A percentile compares a stretch with the other conserved stretches of the same genome.
Conservation (phyloP, 768 basidiomycete genomes). For the Xerocomus spinulosus region DNA sequence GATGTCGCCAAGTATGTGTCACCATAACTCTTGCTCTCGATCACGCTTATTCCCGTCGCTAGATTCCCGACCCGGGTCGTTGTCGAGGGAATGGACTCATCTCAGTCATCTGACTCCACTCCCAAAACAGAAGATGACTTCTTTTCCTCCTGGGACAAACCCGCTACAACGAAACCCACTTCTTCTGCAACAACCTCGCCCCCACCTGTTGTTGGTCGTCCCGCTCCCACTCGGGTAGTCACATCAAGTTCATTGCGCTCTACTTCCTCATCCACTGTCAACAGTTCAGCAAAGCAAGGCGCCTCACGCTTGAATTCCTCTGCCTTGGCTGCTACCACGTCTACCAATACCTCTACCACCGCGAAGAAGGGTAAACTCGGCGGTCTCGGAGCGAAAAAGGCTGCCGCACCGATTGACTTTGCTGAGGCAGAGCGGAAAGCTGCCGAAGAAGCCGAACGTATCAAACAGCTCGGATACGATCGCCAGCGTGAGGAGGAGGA, state of each 20-base stretch:
- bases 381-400: slow-evolving; percentile 82
- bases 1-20: slow-evolving; percentile 60
- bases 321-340: slow-evolving; percentile 28
- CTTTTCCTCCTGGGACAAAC: slow-evolving; percentile 96
- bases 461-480: slow-evolving; percentile 91
- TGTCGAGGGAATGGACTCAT: slow-evolving; percentile 73
- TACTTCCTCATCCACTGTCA: slow-evolving; percentile 30
- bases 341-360: slow-evolving; percentile 29
- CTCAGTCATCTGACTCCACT: slow-evolving; percentile 36
- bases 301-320: slow-evolving; percentile 42
- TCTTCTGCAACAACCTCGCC: slow-evolving; percentile 47
- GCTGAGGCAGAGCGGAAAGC: slow-evolving; percentile 92
- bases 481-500: slow-evolving; percentile 80
- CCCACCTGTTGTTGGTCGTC: slow-evolving; percentile 57
- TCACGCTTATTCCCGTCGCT: slow-evolving; percentile 2
- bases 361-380: slow-evolving; percentile 70
- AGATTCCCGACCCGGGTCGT: slow-evolving; percentile 76
- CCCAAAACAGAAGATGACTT: slow-evolving; percentile 80
- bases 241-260: slow-evolving; percentile 62
- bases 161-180: slow-evolving; percentile 49
- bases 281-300: slow-evolving; percentile 36
- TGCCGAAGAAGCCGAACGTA: slow-evolving; percentile 84
- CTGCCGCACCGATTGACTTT: slow-evolving; percentile 80
- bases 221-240: slow-evolving; percentile 56
- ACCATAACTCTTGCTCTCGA: too few species aligned